Percentiles rank a stretch among this genome's conserved stretches.
Evolutionary conservation across 192 early-diverging fungal genomes (phyloP).

Genomic region (Dissophora globulifera): DNA sequence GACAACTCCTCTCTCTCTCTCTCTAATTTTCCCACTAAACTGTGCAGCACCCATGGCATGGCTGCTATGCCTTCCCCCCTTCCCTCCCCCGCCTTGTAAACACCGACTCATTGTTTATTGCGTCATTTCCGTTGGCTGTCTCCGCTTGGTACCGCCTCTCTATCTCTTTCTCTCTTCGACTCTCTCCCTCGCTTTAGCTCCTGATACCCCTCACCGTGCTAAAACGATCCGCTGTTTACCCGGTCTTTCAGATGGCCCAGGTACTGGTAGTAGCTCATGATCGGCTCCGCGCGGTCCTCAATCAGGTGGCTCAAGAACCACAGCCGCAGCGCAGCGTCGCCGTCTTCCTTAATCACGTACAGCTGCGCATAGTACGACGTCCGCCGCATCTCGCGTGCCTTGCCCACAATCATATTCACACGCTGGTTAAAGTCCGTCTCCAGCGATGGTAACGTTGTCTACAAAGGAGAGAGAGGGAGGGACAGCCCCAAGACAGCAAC

Average conservation of each 20-base stretch:
- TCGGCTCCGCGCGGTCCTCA: slow-evolving; percentile 89
- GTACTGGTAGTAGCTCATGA: slow-evolving; percentile 83
- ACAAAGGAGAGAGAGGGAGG: too few relatives aligned
- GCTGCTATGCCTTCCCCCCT: too few relatives aligned
- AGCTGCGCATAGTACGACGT: slow-evolving; percentile 77
- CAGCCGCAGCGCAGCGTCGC: slow-evolving; percentile 82
- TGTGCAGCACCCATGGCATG: too few relatives aligned
- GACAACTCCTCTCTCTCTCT: too few relatives aligned
- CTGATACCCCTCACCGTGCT: background rate
- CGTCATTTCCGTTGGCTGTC: too few relatives aligned
- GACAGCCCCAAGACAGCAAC: too few relatives aligned
- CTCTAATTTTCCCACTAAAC: too few relatives aligned
- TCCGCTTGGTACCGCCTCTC: too few relatives aligned
- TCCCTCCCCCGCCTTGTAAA: too few relatives aligned
- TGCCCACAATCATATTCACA: slow-evolving; percentile 80
- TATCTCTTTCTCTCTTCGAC: background rate
- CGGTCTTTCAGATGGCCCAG: slow-evolving; percentile 79
- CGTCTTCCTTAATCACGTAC: slow-evolving; percentile 93
- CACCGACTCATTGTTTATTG: too few relatives aligned
- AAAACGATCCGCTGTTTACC: slow-evolving; percentile 49
- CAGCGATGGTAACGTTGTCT: slow-evolving; percentile 73
- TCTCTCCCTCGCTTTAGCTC: background rate
- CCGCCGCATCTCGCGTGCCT: slow-evolving; percentile 74
- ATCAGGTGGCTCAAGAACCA: slow-evolving; percentile 89
- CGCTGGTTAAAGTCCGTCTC: slow-evolving; percentile 80